A percentile compares a stretch with the other conserved stretches of the same genome.
Conservation (phyloP, 306 rosid genomes). For the Abrus precatorius region DNA sequence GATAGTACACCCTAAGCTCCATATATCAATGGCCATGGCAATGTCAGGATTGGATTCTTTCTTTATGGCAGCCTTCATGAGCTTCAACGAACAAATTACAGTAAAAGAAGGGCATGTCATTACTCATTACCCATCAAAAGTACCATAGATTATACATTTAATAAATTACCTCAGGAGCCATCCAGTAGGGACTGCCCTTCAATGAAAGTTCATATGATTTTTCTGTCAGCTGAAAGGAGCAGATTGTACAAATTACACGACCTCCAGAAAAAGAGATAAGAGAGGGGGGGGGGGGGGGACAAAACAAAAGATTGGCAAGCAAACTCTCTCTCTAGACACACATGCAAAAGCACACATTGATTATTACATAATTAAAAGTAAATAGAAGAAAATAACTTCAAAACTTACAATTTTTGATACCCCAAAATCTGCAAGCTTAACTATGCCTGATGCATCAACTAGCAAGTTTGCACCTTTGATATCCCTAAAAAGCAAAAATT, state of each 20-base stretch:
- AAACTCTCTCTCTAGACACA: background rate
- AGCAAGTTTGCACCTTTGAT: conserved; percentile 98
- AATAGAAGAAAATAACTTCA: conserved; percentile 35
- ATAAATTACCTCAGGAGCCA: conserved; percentile 96
- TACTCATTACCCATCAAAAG: conserved; percentile 29
- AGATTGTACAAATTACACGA: conserved; percentile 45
- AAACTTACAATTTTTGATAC: conserved; percentile 92
- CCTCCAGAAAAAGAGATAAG: conserved; percentile 23
- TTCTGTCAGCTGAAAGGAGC: conserved; percentile 73
- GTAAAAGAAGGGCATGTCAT: conserved; percentile 19
- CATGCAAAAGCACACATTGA: no score
- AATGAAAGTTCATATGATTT: conserved; percentile 79
- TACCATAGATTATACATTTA: conserved; percentile 41
- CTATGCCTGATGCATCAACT: conserved; percentile 80
- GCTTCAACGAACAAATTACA: conserved; percentile 60
- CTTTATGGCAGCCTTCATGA: conserved; percentile 85
- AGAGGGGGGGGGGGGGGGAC: no score
- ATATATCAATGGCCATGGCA: conserved; percentile 92
- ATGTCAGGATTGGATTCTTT: conserved; percentile 67
- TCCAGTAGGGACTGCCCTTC: conserved; percentile 99
- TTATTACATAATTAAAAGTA: conserved; percentile 5
- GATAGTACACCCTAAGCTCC: conserved; percentile 98
- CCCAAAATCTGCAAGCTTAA: conserved; percentile 98
- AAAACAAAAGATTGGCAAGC: conserved; percentile 17
- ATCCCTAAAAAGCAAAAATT: conserved; percentile 64